Evolutionary conservation across 2,329 filamentous ascomycete species (phyloP).

Genomic region (Lasiodiplodia sp.): DNA sequence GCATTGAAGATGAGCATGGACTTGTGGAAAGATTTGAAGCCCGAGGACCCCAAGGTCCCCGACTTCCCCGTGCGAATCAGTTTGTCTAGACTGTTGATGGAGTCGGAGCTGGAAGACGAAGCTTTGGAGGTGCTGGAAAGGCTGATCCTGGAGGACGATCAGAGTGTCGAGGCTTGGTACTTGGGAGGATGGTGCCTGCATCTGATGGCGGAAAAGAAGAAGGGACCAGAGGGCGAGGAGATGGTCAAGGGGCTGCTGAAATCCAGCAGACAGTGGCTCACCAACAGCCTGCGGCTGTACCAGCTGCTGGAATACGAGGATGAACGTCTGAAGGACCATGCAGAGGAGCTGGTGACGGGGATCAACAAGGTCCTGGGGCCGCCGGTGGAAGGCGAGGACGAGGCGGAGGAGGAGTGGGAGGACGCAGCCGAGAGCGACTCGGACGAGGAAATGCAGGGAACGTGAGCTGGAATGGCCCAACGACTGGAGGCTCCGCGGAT

Average conservation of each 20-base stretch:
- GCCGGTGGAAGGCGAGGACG: conserved; percentile 50
- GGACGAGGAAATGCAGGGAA: conserved; percentile 48
- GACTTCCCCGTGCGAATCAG: conserved; percentile 87
- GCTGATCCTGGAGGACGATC: conserved; percentile 86
- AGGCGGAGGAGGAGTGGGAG: conserved; percentile 49
- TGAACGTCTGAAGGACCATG: conserved; percentile 76
- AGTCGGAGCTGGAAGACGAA: conserved; percentile 84
- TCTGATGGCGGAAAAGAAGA: conserved; percentile 75
- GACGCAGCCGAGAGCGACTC: conserved; percentile 44
- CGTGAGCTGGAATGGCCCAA: conserved; percentile 37
- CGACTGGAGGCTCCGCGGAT: background rate
- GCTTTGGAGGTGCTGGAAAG: conserved; percentile 86
- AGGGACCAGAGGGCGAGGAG: conserved; percentile 49
- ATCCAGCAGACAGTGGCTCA: conserved; percentile 82
- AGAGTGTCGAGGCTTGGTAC: conserved; percentile 96
- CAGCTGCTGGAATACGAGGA: conserved; percentile 83
- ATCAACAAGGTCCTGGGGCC: conserved; percentile 55
- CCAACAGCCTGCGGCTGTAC: conserved; percentile 82
- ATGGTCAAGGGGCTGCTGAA: conserved; percentile 70
- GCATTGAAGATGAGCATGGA: conserved; percentile 81
- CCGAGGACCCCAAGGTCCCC: conserved; percentile 75
- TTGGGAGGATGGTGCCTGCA: conserved; percentile 93
- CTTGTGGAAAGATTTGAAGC: conserved; percentile 80
- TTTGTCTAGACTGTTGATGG: conserved; percentile 85
- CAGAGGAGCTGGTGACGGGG: conserved; percentile 69